Conservation (phyloP, 805 yeast genomes). For the Ogataea salicorniae region DNA sequence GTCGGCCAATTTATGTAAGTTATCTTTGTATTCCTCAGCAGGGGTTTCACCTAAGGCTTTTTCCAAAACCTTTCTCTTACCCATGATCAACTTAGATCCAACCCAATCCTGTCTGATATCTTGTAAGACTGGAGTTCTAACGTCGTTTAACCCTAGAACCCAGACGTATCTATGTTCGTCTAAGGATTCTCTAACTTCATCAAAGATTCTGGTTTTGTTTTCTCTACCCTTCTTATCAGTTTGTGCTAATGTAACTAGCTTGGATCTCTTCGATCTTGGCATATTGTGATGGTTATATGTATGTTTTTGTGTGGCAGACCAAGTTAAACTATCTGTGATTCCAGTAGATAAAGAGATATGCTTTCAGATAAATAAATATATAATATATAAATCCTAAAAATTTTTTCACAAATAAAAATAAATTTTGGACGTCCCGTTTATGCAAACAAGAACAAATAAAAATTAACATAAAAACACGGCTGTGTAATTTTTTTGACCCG, state of each 20-base stretch:
- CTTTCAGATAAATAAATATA: not conserved
- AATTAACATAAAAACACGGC: too few relatives aligned
- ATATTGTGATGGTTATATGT: constrained; percentile 33
- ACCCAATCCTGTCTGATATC: constrained; percentile 90
- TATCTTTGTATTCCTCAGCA: constrained; percentile 87
- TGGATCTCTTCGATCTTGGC: constrained; percentile 98
- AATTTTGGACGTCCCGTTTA: constrained; percentile 10
- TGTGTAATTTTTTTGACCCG: too few relatives aligned
- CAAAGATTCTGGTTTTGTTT: constrained; percentile 85
- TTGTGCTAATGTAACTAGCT: constrained; percentile 90
- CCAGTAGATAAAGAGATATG: not conserved
- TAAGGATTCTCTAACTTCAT: constrained; percentile 77
- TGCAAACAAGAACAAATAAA: constrained; percentile 8
- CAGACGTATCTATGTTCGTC: constrained; percentile 76
- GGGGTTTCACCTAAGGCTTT: constrained; percentile 86
- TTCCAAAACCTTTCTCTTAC: constrained; percentile 88
- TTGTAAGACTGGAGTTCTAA: constrained; percentile 92
- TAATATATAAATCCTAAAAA: not conserved
- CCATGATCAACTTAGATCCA: constrained; percentile 84
- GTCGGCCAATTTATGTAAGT: constrained; percentile 64
- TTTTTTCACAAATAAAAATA: constrained; percentile 2
- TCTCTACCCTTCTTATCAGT: constrained; percentile 95
- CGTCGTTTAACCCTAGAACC: constrained; percentile 84
- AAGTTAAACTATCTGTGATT: not conserved
- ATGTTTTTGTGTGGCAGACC: not conserved